Evolutionary conservation across 768 basidiomycete genomes (phyloP), one percentile per base, ranked within the genome.

Genomic region (Scleroderma citrinum): DNA sequence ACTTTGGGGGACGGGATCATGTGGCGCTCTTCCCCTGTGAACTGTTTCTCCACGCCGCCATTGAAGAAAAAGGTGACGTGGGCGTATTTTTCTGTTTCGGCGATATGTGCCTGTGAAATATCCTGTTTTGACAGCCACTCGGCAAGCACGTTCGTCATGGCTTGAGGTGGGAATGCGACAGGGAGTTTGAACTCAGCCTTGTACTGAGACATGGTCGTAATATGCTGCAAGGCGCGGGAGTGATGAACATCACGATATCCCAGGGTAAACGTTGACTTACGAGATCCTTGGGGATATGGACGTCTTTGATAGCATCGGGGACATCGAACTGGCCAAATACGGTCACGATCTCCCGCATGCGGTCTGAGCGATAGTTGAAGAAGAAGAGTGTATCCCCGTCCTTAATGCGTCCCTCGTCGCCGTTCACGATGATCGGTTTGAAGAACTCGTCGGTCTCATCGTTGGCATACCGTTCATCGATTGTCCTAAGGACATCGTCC

Each of bases 11-110:
- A 93, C 3, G 89, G 80, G 50, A 95, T 83, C 88, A 96, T 83
- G 64, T 83, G 75, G 14, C 94, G 76, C 56, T 89, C 86, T 63
- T 96, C 94, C 30, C 72, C 67, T 13, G 78, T 74, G 68, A 89
- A 97, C 60, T 94, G 89, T 63, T 92, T 89, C 74, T 96, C 94
- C 24, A 92, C 83, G 48, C 93, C 93, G 13, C 93, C 94, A 67
- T 95, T 96, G 79, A 96, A 95, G 79, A 95, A 96, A 76, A 96
- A 95, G 0, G 93, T 97, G 48, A 97, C 90, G 62, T 97, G 93
- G 2, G 92, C 92, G 67, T 94, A 97, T 70, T 97, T 95, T 66
- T 95, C 93, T n/a, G 93, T 95, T 67, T 96, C 93, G 79, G 92
- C 93, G 47, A 96, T 81, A 61, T 95, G 93, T 3, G 85, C 85